These are phyloP conservation scores for Rheum nobile DNA, from an alignment of 148 eudicot genomes.

Conservation along the genomic window DNA sequence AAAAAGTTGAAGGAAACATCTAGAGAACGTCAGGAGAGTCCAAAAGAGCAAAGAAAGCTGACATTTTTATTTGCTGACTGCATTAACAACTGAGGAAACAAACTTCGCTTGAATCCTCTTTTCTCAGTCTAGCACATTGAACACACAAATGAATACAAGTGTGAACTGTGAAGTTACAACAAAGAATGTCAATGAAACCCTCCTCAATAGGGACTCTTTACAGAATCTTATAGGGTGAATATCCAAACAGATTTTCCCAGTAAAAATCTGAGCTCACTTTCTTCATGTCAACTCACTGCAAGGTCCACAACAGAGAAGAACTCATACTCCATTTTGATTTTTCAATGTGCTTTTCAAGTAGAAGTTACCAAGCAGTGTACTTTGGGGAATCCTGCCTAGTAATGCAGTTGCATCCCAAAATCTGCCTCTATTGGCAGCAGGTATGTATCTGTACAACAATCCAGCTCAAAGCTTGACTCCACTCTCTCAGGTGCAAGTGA, in stretches of 20 bases:
- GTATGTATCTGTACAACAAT: not conserved
- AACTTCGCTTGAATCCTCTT: conserved; percentile 9
- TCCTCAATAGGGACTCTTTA: not conserved
- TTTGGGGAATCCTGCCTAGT: not conserved
- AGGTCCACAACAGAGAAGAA: not conserved
- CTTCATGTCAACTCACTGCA: no score
- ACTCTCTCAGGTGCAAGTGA: conserved; percentile 34
- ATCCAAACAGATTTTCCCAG: not conserved
- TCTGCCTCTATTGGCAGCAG: not conserved
- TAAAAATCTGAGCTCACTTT: no score
- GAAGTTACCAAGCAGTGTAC: not conserved
- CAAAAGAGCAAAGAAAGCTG: not conserved
- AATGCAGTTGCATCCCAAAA: conserved; percentile 1
- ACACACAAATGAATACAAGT: not conserved
- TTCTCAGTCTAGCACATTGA: not conserved
- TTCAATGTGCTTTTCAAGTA: not conserved
- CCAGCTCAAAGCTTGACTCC: conserved; percentile 8
- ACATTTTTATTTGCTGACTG: not conserved
- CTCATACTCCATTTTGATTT: not conserved
- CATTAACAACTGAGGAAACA: not conserved
- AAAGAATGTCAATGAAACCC: not conserved
- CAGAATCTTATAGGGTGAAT: not conserved
- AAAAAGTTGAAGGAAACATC: not conserved
- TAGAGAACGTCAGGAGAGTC: not conserved
- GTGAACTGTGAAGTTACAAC: not conserved